Evolutionary conservation across 1,139 yeast species (phyloP), one percentile per base, ranked within the genome.

Genomic region (Pichia sp.): DNA sequence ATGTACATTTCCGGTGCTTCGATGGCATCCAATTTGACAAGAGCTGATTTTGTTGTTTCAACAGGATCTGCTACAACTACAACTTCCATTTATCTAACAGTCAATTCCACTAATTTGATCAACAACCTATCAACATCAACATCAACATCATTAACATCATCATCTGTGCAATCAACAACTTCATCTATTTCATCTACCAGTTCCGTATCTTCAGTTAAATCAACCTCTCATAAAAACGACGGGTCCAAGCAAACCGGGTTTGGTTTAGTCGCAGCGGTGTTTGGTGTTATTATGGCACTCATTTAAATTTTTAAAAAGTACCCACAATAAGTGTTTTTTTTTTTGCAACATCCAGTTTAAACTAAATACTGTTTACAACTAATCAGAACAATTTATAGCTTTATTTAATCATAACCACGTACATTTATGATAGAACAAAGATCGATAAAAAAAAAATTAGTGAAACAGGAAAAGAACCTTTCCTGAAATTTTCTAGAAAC

Each of bases 41-140:
- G 26, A 32, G 58, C 64, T 35, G 77, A 79, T 37, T 77, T 86
- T 38, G 66, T 74, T 29, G 80, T 81, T 34, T 70, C 75, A 2
- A 79, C 83, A 45, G 55, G 53, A 6, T 40, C 51, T 27, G 48
- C 46, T 37, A 42, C 59, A 40, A 44, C 44, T 26, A 47, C 49
- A 11, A 48, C 54, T 5, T 39, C 47, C 23, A 38, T 46, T 37
- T 46, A 57, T 45, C 40, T 50, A 10, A 50, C 53, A 2, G 41
- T 51, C 29, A 39, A 45, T 34, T 49, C 62, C n/a, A 56, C 58
- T 3, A 66, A 70, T 56, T 58, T 58, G 37, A 56, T 67, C 58
- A 81, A 73, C 53, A 49, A 62, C 4, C 65, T 68, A 49, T 55
- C 64, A 8, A 27, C 32, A 4, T 11, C 39, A 10, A 23, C 28